Base-by-base conservation (phyloP, 192 early-diverging fungal genomes). In the Dissophora globulifera region DNA sequence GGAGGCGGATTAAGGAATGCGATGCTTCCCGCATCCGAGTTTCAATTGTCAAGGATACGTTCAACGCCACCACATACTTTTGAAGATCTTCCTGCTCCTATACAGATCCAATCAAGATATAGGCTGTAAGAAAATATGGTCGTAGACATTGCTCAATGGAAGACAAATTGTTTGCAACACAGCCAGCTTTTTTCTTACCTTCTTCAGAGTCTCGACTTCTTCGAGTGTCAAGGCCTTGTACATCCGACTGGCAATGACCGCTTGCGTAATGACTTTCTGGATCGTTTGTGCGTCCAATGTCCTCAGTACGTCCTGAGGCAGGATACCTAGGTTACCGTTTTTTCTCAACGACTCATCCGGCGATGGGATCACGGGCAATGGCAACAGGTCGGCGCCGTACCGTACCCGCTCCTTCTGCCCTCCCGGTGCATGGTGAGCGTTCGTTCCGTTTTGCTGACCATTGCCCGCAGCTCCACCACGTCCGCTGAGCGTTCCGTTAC, bases 1-100 rank as follows among this genome's bases (percentile, higher is more conserved):
- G 80, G 3, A 86, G 59, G 25, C 76, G 62, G 10, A 79, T 78
- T 7, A 85, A 47, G 1, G 85, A 82, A 26, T 79, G 78, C 15
- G 83, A 80, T 0, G 82, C 82, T 25, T 85, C 82, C 5, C 82
- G 78, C 58, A 85, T 87, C 25, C 83, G 83, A 7, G 69, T 78
- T 54, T 87, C 85, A 11, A 87, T 53, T 22, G 56, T 43, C n/a
- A 87, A 54, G 15, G 80, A 79, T 6, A 67, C 48, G 1, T 69
- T 65, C 1, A 83, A 47, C 4, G 58, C 42, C 4, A 59, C 49
- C 20, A 84, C 62, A 25, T 76, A 75, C 13, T 67, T 62, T 42
- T 65, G 76, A 26, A 87, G 47, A 38, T 74, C 61, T 16, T 65
- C 65, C 59, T 85, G 78, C 67, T 85, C 80, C 83, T 86, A 50